Conservation (phyloP, 2,329 filamentous ascomycete species). For the Coniochaeta pulveracea region DNA sequence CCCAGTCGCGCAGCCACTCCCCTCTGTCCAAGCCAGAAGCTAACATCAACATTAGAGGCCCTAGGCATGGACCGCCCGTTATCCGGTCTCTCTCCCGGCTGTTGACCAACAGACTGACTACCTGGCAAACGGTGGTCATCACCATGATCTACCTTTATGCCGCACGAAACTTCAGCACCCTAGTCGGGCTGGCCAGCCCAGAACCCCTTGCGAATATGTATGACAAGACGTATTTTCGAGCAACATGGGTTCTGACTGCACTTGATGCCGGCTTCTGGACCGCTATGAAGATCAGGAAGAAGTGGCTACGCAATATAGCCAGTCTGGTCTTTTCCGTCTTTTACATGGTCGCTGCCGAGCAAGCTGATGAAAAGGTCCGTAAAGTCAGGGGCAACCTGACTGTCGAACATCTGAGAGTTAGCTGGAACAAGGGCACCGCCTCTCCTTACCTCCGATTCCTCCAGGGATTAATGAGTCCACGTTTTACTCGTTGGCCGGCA, state of each 20-base stretch:
- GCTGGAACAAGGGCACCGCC: slow-evolving; percentile 81
- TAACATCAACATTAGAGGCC: too few relatives aligned
- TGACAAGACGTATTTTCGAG: slow-evolving; percentile 82
- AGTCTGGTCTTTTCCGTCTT: slow-evolving; percentile 80
- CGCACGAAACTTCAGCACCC: slow-evolving; percentile 84
- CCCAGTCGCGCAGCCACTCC: slow-evolving; percentile 1
- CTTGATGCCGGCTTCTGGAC: slow-evolving; percentile 97
- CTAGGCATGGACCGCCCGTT: slow-evolving; percentile 78
- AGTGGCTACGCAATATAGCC: slow-evolving; percentile 71
- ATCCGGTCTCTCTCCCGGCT: slow-evolving; percentile 59
- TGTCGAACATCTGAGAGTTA: slow-evolving; percentile 80
- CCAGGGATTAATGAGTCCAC: slow-evolving; percentile 62
- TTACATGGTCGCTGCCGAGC: slow-evolving; percentile 85
- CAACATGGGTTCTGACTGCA: slow-evolving; percentile 92
- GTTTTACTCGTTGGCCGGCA: slow-evolving; percentile 70
- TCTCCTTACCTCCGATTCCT: slow-evolving; percentile 74
- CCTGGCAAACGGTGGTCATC: slow-evolving; percentile 81
- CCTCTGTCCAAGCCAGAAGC: slow-evolving; percentile 10
- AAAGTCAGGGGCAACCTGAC: slow-evolving; percentile 81
- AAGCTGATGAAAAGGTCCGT: slow-evolving; percentile 91
- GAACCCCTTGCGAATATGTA: slow-evolving; percentile 94
- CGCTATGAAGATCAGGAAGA: slow-evolving; percentile 77
- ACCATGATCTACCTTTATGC: slow-evolving; percentile 89
- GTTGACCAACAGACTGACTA: slow-evolving; percentile 60
- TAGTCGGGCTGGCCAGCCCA: slow-evolving; percentile 81